A percentile compares a stretch with the other conserved stretches of the same genome.
Conservation (phyloP, 1,139 yeast species). For the Nakaseomyces bracarensis region DNA sequence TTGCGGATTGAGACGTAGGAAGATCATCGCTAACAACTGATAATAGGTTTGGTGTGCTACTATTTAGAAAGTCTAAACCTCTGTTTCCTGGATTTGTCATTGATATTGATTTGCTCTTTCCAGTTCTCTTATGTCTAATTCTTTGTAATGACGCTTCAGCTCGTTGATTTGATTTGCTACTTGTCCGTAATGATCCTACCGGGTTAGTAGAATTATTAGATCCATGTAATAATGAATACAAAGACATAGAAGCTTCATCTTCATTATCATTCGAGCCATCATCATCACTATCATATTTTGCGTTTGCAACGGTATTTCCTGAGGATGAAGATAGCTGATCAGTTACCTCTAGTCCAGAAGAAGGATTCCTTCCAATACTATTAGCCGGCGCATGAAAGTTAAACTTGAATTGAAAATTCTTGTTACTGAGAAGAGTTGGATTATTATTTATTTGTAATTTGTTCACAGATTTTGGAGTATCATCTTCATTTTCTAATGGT, state of each 20-base stretch:
- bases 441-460: slow-evolving; percentile 1
- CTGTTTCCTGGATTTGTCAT: slow-evolving; percentile 14
- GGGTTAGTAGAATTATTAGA: slow-evolving; percentile 29
- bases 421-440: slow-evolving; percentile 19
- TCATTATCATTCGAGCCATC: slow-evolving; percentile 20
- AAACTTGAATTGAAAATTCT: slow-evolving; percentile 30
- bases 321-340: not conserved
- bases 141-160: slow-evolving; percentile 61
- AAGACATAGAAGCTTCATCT: slow-evolving; percentile 38
- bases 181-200: slow-evolving; percentile 32
- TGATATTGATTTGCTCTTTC: slow-evolving; percentile 37
- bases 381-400: slow-evolving; percentile 17
- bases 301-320: not conserved
- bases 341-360: not conserved
- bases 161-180: slow-evolving; percentile 46
- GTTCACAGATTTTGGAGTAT: slow-evolving; percentile 10
- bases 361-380: not conserved
- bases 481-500: slow-evolving; percentile 7
- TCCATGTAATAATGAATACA: slow-evolving; percentile 35
- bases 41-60: slow-evolving; percentile 29
- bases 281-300: slow-evolving; percentile 10
- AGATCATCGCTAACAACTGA: slow-evolving; percentile 27
- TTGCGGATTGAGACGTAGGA: slow-evolving; percentile 7
- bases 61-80: slow-evolving; percentile 20
- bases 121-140: slow-evolving; percentile 51